Evolutionary conservation across 2,329 filamentous ascomycete genomes (phyloP), one percentile per base, ranked within the genome.

Genomic region (Neoascochyta sp.): DNA sequence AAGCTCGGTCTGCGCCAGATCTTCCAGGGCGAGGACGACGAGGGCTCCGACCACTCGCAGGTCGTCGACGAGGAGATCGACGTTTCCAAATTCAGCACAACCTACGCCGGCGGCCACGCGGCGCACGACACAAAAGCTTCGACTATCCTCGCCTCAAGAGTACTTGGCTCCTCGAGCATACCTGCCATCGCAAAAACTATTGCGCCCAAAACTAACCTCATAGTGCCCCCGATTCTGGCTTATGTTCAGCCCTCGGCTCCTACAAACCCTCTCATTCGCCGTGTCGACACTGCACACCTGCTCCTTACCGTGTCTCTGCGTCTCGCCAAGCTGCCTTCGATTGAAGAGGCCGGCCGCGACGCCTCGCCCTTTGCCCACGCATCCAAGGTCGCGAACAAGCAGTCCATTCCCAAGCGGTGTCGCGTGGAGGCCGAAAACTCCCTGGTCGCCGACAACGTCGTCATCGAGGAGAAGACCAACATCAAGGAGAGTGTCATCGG

Each of bases 401-500:
- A 87, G 33, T 83, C 83, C 14, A 80, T 96, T 18, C 86, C 88
- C 32, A 72, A 78, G 18, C 80, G 82, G 30, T 88, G 84, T 25
- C 92, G 86, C 4, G 84, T 96, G 33, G 88, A 86, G 12, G 78
- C 82, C 48, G 74, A 78, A 25, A 90, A 95, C 66, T 86, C 80
- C 44, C 73, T 96, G 3, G 77, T 96, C 20, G 90, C 79, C 1
- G 85, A 90, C 35, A 95, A 95, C 53, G 87, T 93, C 22, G 87
- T 81, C 1, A 80, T 96, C 0, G 86, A 90, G 54, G 86, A 90
- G 50, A 90, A 90, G 60, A 82, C 80, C 14, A 83, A 88, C n/a
- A 84, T 98, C 66, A 95, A 95, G 62, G 87, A 95, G 63, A 83
- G 75, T 20, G 86, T 95, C 16, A 78, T 98, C 22, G 92, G 92